These are phyloP conservation scores for Calonectria honghensis DNA, from an alignment of 2,329 filamentous ascomycete species.

Conservation along the genomic window DNA sequence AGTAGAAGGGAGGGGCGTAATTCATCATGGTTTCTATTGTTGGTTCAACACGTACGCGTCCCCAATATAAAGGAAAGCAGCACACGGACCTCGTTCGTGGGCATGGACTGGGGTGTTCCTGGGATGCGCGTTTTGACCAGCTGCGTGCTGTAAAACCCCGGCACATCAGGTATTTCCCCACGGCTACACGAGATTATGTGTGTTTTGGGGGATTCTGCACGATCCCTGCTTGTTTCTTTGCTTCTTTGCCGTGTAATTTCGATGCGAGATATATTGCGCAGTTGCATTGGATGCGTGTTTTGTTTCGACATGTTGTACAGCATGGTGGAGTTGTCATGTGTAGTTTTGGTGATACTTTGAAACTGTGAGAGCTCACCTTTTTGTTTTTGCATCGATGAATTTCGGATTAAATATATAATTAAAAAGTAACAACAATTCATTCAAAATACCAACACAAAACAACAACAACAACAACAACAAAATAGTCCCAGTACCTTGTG, in stretches of 20 bases:
- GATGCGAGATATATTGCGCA: neutral
- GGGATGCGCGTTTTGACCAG: neutral
- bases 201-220: neutral
- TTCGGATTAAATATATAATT: neutral
- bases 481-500: neutral
- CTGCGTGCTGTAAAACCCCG: neutral
- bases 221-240: neutral
- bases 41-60: neutral
- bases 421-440: neutral
- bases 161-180: neutral
- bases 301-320: neutral
- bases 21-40: neutral
- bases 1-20: neutral
- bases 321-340: neutral
- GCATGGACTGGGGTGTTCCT: constrained; percentile 8
- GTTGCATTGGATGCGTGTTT: constrained; percentile 4
- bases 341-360: neutral
- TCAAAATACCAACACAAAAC: neutral
- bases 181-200: neutral
- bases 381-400: neutral
- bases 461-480: neutral
- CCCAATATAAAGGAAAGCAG: neutral
- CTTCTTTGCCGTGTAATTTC: neutral
- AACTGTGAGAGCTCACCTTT: neutral
- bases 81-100: constrained; percentile 15